Conservation (phyloP, 2,329 filamentous ascomycete genomes). For the Aspergillaceae sp. region DNA sequence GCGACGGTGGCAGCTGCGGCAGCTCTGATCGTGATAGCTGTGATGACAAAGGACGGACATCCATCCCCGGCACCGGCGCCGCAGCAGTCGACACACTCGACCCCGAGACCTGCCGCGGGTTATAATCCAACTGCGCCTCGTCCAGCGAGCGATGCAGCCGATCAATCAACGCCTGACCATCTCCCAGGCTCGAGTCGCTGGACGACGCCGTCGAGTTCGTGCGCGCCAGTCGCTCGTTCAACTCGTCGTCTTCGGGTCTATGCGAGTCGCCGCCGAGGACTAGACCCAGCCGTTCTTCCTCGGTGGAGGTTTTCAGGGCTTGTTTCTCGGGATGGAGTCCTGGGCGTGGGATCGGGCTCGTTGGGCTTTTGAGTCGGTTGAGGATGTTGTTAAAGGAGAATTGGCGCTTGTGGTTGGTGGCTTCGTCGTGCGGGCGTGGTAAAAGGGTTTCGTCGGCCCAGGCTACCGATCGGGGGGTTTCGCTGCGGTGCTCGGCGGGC, state of each 20-base stretch:
- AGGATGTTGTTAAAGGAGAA: constrained; percentile 93
- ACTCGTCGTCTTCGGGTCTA: constrained; percentile 14
- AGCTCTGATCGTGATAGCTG: constrained; percentile 1
- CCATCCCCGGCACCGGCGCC: constrained; percentile 15
- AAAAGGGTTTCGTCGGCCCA: constrained; percentile 25
- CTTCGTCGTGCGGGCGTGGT: constrained; percentile 7
- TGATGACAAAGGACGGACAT: not conserved
- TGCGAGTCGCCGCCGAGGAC: constrained; percentile 60
- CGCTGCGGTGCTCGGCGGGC: constrained; percentile 16
- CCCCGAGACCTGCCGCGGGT: constrained; percentile 6
- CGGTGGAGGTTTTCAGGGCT: constrained; percentile 51
- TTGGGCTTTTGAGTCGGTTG: constrained; percentile 35
- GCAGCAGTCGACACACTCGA: constrained; percentile 17
- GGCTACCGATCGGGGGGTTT: constrained; percentile 33
- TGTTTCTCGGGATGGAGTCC: constrained; percentile 15
- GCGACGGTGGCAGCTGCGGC: constrained; percentile 13
- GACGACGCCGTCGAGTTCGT: constrained; percentile 7
- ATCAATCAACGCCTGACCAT: not conserved
- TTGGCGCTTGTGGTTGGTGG: constrained; percentile 55
- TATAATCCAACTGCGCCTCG: not conserved
- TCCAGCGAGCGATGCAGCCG: not conserved
- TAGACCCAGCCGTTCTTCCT: constrained; percentile 74
- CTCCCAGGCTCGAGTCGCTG: constrained; percentile 8
- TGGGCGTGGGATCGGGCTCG: not conserved
- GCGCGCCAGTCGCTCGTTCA: constrained; percentile 23